Evolutionary conservation across 371 early-diverging fungal genomes (phyloP).

Genomic region (Rhizomucor pusillus): DNA sequence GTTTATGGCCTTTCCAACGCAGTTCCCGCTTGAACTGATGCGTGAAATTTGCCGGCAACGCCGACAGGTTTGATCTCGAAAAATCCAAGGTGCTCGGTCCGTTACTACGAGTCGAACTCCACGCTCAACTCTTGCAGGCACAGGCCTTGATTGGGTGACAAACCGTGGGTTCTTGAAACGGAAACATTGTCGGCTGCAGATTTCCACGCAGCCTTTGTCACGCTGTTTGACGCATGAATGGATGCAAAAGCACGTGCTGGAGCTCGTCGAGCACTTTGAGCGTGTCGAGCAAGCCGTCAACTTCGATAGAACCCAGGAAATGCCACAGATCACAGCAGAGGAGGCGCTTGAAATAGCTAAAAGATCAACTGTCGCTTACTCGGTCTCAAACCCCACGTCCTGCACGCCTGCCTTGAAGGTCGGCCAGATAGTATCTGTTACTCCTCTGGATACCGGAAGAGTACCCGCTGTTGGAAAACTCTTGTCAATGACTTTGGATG

Average conservation of each 20-base stretch:
- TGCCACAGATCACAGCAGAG: constrained; percentile 28
- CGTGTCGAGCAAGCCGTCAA: constrained; percentile 23
- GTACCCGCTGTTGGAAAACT: constrained; percentile 39
- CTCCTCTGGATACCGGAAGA: constrained; percentile 48
- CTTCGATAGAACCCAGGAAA: constrained; percentile 10
- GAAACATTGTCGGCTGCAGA: constrained; percentile 27
- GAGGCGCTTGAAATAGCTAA: constrained; percentile 39
- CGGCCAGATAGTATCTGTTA: constrained; percentile 40
- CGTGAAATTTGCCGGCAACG: constrained; percentile 4
- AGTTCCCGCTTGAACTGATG: constrained; percentile 8
- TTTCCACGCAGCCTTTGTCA: constrained; percentile 30
- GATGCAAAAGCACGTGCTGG: constrained; percentile 18
- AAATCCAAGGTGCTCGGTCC: constrained; percentile 4
- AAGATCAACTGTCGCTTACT: constrained; percentile 1
- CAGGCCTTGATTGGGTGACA: constrained; percentile 13
- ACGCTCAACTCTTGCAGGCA: constrained; percentile 4
- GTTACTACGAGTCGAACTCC: background rate
- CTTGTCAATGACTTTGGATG: constrained; percentile 21
- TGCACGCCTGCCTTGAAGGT: constrained; percentile 13
- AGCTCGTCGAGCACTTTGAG: constrained; percentile 22
- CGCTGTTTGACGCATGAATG: constrained; percentile 24
- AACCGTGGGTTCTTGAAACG: constrained; percentile 36
- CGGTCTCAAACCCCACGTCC: background rate
- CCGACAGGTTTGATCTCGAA: background rate
- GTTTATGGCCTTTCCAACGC: constrained; percentile 13